Base-by-base conservation (phyloP, 2,329 filamentous ascomycete species). In the Penicillium sp. region DNA sequence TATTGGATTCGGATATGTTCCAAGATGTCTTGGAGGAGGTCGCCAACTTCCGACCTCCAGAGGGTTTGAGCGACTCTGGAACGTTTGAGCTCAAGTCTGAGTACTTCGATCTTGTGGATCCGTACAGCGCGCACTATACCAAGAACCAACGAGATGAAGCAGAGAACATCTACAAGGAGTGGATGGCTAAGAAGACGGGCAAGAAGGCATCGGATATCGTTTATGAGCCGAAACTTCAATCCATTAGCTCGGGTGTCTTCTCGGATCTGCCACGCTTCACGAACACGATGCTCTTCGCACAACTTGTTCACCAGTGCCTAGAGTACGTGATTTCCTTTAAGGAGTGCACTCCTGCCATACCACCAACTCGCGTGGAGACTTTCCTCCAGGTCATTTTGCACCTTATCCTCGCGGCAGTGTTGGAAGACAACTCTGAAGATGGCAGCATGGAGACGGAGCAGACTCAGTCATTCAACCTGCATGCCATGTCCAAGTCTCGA, bases 131-230 rank as follows among this genome's bases (percentile, higher is more conserved):
- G 6, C 92, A 98, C 72, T 99, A 96, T 76, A 96, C 88, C 70
- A 96, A 96, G 73, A 99, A 99, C 70, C 94, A 98, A 75, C 87
- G 95, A 53, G 95, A 99, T 72, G 95, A 99, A 74, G 92, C 94
- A 0, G 95, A 99, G 76, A 88, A 86, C 66, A 90, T 92, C 3
- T 97, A 95, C 79, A 92, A 90, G 68, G 89, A 90, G 70, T 90
- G 91, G 81, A 88, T 95, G 81, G 91, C 92, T 11, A 92, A 92
- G 78, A 92, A 90, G 77, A 92, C 89, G 0, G 92, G 93, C 17
- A 92, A 93, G 73, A 83, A 88, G 45, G 80, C 85, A 1, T 87
- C 91, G 42, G 92, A 97, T 55, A 88, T 98, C 60, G 92, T 98
- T 2, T 97, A 91, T 72, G 94, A 98, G 75, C 93, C 96, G 0